Percentiles rank a stretch among this genome's conserved stretches.
Conservation (phyloP, 169 alveolate species). For the Eimeria brunetti region DNA sequence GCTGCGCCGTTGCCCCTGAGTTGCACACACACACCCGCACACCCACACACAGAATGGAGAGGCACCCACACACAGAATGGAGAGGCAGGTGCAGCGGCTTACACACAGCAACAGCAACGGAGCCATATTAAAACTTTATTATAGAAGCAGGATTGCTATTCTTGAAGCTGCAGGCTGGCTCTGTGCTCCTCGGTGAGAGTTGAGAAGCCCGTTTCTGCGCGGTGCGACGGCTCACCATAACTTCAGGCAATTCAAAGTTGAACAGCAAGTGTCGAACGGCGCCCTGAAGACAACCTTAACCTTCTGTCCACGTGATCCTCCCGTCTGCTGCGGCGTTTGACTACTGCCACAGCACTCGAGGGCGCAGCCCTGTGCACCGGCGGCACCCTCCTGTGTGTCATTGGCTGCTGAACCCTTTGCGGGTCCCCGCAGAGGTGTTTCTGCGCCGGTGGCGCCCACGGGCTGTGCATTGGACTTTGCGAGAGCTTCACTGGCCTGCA, state of each 20-base stretch:
- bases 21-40: not conserved
- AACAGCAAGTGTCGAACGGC: not conserved
- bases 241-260: not conserved
- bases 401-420: not conserved
- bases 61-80: too few species aligned
- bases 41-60: too few species aligned
- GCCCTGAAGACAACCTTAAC: constrained; percentile 6
- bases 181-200: not conserved
- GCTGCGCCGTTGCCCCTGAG: constrained; percentile 6
- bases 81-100: not conserved
- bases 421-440: not conserved
- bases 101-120: too few species aligned
- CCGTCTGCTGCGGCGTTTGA: constrained; percentile 1
- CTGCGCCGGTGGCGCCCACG: not conserved
- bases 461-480: not conserved
- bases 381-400: not conserved
- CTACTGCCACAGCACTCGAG: not conserved
- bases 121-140: too few species aligned
- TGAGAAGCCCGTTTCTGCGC: not conserved
- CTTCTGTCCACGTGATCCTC: not conserved
- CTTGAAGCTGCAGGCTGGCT: too few species aligned
- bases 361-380: not conserved
- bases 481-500: not conserved
- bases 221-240: constrained; percentile 21
- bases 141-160: too few species aligned